Evolutionary conservation across 164 flowering plant species (phyloP).

Genomic region (Vitis riparia): DNA sequence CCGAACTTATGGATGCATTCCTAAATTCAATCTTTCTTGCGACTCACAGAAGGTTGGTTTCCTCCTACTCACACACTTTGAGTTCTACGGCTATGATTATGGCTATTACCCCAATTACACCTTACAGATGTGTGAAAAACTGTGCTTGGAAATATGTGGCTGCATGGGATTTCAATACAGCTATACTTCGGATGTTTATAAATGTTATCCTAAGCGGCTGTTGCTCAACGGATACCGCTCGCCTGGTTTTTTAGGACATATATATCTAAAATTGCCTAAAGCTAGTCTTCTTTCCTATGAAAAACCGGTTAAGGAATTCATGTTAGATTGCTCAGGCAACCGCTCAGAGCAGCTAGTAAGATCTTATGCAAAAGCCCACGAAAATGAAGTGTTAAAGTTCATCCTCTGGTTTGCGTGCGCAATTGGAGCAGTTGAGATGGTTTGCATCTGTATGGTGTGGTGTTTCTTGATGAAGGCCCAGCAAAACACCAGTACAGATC

Average conservation of each 20-base stretch:
- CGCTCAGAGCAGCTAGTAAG: neutral
- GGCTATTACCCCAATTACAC: no score
- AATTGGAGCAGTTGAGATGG: neutral
- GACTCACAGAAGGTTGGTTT: no score
- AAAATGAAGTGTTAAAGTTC: neutral
- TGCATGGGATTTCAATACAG: slow-evolving; percentile 10
- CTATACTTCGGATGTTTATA: neutral
- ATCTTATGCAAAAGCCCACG: neutral
- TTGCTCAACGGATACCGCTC: slow-evolving; percentile 1
- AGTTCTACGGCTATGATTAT: no score
- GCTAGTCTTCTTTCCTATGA: neutral
- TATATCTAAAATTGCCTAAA: neutral
- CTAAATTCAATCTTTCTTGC: no score
- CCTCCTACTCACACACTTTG: no score
- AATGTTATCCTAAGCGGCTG: neutral
- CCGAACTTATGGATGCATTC: no score
- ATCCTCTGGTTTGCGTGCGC: neutral
- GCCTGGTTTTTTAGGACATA: neutral
- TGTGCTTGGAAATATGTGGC: neutral
- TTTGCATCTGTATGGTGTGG: neutral
- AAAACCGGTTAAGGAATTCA: neutral
- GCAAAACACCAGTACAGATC: neutral
- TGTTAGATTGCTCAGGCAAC: neutral
- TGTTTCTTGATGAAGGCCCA: neutral
- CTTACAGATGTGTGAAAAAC: no score